These are phyloP conservation scores for Adiantum capillusveneris DNA, from an alignment of 75 land plant genomes.

Conservation along the genomic window DNA sequence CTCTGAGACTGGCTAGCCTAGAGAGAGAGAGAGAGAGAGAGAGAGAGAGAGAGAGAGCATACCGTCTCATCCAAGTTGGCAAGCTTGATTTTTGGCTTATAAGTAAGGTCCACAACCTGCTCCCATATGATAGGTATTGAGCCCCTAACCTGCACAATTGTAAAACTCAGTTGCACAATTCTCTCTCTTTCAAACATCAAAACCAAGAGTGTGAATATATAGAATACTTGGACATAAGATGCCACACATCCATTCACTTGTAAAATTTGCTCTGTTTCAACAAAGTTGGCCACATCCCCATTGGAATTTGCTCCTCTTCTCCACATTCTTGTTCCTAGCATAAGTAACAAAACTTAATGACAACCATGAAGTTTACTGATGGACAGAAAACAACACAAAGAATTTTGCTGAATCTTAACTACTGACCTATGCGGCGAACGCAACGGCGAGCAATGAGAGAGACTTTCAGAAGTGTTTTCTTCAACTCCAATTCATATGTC, in stretches of 20 bases:
- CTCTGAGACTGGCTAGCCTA: no score
- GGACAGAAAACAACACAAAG: no score
- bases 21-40: no score
- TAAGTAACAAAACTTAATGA: no score
- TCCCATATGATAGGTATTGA: conserved; percentile 98
- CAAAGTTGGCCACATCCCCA: conserved; percentile 96
- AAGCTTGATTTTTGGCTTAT: conserved; percentile 76
- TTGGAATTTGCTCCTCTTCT: conserved; percentile 95
- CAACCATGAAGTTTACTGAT: no score
- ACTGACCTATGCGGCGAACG: conserved; percentile 69
- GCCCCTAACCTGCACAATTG: conserved; percentile 67
- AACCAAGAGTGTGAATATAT: no score
- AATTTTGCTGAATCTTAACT: no score
- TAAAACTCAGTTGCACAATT: background rate
- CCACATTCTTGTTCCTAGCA: conserved; percentile 93
- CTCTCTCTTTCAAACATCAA: no score
- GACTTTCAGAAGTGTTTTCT: conserved; percentile 48
- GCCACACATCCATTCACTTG: conserved; percentile 64
- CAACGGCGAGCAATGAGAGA: conserved; percentile 78
- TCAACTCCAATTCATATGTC: conserved; percentile 46
- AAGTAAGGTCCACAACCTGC: conserved; percentile 97
- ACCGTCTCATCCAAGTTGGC: conserved; percentile 71
- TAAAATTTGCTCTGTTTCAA: conserved; percentile 88
- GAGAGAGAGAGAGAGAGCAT: conserved; percentile 13
- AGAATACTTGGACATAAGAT: conserved; percentile 90